Conservation (phyloP, 1,284 basidiomycete genomes). For the Stereum hirsutum region DNA sequence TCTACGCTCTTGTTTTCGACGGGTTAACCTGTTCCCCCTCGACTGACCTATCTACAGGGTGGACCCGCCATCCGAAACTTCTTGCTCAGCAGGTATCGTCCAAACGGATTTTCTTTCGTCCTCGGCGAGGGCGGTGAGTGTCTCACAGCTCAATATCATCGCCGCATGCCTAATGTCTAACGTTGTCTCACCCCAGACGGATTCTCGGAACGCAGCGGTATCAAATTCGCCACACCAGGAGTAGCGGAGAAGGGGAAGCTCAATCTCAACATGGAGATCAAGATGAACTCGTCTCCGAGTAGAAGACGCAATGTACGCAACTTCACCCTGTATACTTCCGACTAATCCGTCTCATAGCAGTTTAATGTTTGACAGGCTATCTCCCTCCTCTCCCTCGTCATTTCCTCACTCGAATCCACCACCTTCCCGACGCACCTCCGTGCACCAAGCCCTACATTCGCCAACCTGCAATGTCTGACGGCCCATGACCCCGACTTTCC, state of each 20-base stretch:
- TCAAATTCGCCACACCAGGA: conserved; percentile 37
- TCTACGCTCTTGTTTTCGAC: neutral
- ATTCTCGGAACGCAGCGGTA: conserved; percentile 24
- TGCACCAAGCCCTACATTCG: conserved; percentile 35
- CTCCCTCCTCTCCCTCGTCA: conserved; percentile 42
- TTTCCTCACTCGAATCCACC: conserved; percentile 41
- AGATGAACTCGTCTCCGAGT: no score
- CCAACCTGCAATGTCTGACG: conserved; percentile 32
- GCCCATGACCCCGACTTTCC: conserved; percentile 36
- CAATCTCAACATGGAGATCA: conserved; percentile 43
- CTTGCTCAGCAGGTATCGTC: conserved; percentile 40
- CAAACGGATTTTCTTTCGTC: conserved; percentile 44
- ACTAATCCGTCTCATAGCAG: conserved; percentile 3
- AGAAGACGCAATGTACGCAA: conserved; percentile 61
- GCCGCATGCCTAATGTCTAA: neutral
- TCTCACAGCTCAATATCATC: neutral
- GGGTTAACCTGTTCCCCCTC: neutral
- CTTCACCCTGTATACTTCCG: conserved; percentile 46
- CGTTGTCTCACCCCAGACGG: conserved; percentile 20
- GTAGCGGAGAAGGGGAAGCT: conserved; percentile 62
- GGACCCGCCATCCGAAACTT: conserved; percentile 34
- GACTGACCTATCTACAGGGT: conserved; percentile 25
- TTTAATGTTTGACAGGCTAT: conserved; percentile 29
- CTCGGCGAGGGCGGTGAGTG: conserved; percentile 39
- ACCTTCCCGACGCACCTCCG: conserved; percentile 29